Conservation (phyloP, 2,329 filamentous ascomycete species). For the Ophiostoma triangulosporum region DNA sequence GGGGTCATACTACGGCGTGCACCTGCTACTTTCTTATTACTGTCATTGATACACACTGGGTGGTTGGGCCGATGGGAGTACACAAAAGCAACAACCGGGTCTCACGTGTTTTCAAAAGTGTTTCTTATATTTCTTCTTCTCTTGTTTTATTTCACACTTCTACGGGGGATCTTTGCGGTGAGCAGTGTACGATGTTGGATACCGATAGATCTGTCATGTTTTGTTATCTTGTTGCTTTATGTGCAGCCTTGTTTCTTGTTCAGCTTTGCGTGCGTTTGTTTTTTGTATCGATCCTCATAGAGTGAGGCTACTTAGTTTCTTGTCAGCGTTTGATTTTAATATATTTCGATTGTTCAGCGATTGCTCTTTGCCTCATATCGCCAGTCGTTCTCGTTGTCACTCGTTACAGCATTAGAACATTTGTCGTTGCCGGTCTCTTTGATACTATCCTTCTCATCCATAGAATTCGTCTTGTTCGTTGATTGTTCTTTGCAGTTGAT, state of each 20-base stretch:
- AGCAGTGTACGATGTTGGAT: slow-evolving; percentile 3
- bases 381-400: neutral
- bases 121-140: neutral
- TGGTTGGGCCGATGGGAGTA: slow-evolving; percentile 1
- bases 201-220: neutral
- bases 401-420: too few species aligned
- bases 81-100: slow-evolving; percentile 4
- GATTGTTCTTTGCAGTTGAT: too few species aligned
- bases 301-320: too few species aligned
- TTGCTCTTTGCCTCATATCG: neutral
- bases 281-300: too few species aligned
- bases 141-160: neutral
- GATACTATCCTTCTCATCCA: too few species aligned
- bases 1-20: neutral
- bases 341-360: neutral
- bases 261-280: neutral
- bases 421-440: too few species aligned
- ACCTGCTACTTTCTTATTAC: neutral
- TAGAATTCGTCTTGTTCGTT: too few species aligned
- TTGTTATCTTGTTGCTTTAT: neutral
- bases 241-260: neutral
- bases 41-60: slow-evolving; percentile 1
- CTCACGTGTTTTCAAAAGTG: neutral
- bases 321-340: neutral
- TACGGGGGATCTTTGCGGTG: slow-evolving; percentile 1